Conservation (phyloP, 331 rosid species). For the Malus hybrid region DNA sequence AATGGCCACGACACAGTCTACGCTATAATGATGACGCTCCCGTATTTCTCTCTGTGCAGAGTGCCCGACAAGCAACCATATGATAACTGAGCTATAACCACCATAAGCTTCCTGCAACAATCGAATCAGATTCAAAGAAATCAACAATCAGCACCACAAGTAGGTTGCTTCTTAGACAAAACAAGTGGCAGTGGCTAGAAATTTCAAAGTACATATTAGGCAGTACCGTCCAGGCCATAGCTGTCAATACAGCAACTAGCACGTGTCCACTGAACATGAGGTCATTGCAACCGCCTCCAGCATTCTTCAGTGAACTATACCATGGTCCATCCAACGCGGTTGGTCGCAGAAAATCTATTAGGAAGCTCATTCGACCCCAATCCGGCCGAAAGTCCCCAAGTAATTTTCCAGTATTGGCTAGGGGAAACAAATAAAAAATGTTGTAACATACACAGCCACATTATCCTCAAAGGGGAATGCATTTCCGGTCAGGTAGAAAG, state of each 20-base stretch:
- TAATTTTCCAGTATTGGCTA: constrained; percentile 57
- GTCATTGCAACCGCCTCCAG: constrained; percentile 95
- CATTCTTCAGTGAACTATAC: constrained; percentile 67
- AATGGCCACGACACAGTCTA: constrained; percentile 72
- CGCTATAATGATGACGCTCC: constrained; percentile 82
- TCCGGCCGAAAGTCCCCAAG: constrained; percentile 48
- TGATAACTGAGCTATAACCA: constrained; percentile 71
- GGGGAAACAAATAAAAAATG: constrained; percentile 15
- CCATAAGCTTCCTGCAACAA: constrained; percentile 86
- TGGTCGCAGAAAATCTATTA: constrained; percentile 76
- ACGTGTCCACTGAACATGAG: constrained; percentile 92
- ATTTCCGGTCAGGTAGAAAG: background rate
- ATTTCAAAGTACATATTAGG: constrained; percentile 10
- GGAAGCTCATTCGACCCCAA: constrained; percentile 82
- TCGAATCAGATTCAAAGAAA: background rate
- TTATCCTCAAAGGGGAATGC: constrained; percentile 9
- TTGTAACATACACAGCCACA: constrained; percentile 16
- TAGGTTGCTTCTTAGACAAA: background rate
- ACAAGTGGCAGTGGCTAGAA: background rate
- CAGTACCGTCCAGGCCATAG: constrained; percentile 98
- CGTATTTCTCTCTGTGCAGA: constrained; percentile 90
- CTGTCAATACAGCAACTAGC: constrained; percentile 90
- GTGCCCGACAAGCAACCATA: constrained; percentile 77
- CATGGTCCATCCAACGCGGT: constrained; percentile 65
- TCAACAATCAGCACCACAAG: constrained; percentile 5